Base-by-base conservation (phyloP, 1,139 yeast species). In the Hyphopichia wangnamkhiaoensis region DNA sequence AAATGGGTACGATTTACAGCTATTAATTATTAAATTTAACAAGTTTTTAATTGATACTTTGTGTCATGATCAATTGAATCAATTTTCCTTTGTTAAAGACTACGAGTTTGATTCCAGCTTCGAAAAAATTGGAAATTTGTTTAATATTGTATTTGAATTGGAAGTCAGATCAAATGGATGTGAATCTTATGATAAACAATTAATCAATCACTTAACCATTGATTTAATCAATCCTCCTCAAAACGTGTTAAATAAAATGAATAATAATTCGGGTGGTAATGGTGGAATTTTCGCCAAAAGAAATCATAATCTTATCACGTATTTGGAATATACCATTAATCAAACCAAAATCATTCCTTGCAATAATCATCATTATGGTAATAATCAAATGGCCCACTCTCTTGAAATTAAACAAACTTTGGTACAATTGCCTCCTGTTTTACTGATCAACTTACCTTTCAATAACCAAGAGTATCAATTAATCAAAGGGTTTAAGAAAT, bases 381-480 rank as follows among this genome's bases (percentile, higher is more conserved):
- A 39, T 18, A 54, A 50, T 33, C 48, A 47, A 29, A 47, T 43
- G 33, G 51, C 53, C 2, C 91, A 84, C 48, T 59, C 67, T 6
- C 65, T 84, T 24, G 84, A 82, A 43, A 70, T 76, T 7, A 67
- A 70, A 23, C 72, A 75, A 36, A 62, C 70, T 0, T 35, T 53
- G 12, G 37, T 51, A 5, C 71, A 70, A 35, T 64, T 88, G 13
- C 94, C 96, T 0, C 80, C 84, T 2, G 69, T 89, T 7, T 60
- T 90, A 29, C 76, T 84, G 6, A 63, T 90, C 33, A 84, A 84
- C 49, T 56, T 84, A 20, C 71, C 77, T 40, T 62, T 84, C 38
- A 58, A 73, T 26, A 71, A 74, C 42, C 74, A 73, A 32, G 86
- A 83, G 45, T 72, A 61, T 45, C 59, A 53, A 15, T 39, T 54